Base-by-base conservation (phyloP, 2,329 filamentous ascomycete genomes). In the Claviceps cyperi region DNA sequence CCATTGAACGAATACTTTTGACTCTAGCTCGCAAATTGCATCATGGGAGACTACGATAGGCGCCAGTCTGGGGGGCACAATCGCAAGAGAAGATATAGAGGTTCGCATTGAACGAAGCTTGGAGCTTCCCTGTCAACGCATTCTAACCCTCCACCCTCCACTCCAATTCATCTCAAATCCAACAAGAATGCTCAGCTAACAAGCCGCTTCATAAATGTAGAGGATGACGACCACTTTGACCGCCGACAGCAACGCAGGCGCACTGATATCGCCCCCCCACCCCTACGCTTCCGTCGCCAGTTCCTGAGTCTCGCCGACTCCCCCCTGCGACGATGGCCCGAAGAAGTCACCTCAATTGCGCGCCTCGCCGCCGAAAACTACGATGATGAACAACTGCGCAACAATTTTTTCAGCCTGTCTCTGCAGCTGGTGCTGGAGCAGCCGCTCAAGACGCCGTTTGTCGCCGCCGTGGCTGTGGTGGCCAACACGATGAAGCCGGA, bases 391-490 rank as follows among this genome's bases (percentile, higher is more conserved):
- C 84, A 89, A 57, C 70, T 94, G 50, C 81, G 81, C 56, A 76
- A 74, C 35, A 80, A 75, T 47, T 94, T 94, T 64, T 72, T 86
- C 56, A 78, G 83, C 51, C 75, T 94, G 32, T 73, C 81, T 7
- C 69, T 90, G 52, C 86, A 91, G 66, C 74, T 97, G 56, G 76
- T 85, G 43, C 65, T 87, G 37, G 92, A 98, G 69, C 92, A 98
- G 69, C 92, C 92, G 1, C 83, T 98, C 66, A 97, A 97, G 73
- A 94, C 89, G n/a, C 91, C 92, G 0, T 97, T 96, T 63, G 77
- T 94, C 38, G 89, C 90, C 9, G 87, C 86, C 19, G 82, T 91
- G 14, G 77, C 94, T 43, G 75, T 95, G 51, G 77, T 88, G 51
- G 77, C 83, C 56, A 96, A 97, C 69, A 77, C 79, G 24, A 69